Percentiles rank a stretch among this genome's conserved stretches.
Evolutionary conservation across 2,329 filamentous ascomycete species (phyloP).

Genomic region (Sclerotinia spermophila): DNA sequence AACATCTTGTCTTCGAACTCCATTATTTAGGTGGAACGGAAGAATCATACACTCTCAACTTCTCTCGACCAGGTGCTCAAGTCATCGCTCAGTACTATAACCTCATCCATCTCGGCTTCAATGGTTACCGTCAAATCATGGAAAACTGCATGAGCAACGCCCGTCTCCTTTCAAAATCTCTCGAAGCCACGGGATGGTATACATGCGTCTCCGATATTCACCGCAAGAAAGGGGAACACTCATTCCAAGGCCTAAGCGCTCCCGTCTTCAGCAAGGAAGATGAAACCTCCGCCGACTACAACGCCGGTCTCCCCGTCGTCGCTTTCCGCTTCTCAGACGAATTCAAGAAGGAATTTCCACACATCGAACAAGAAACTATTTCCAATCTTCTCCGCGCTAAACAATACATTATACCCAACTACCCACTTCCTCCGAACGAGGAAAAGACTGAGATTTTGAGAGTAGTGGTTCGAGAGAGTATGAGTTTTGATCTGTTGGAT

Average conservation of each 20-base stretch:
- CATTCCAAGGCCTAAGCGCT: conserved; percentile 33
- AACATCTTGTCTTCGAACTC: conserved; percentile 67
- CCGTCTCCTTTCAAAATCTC: conserved; percentile 56
- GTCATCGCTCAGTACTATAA: conserved; percentile 72
- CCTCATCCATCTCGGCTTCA: conserved; percentile 65
- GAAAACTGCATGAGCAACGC: conserved; percentile 65
- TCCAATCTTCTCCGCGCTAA: conserved; percentile 60
- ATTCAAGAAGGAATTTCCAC: conserved; percentile 57
- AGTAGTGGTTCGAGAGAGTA: conserved; percentile 63
- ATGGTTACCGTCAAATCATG: conserved; percentile 61
- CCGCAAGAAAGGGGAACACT: conserved; percentile 48
- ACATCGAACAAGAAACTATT: conserved; percentile 61
- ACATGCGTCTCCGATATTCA: conserved; percentile 63
- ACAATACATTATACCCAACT: conserved; percentile 71
- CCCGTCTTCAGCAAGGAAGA: conserved; percentile 42
- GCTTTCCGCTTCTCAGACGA: conserved; percentile 60
- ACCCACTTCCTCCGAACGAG: conserved; percentile 60
- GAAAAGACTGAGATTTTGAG: conserved; percentile 62
- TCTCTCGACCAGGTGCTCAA: conserved; percentile 66
- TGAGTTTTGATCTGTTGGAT: conserved; percentile 66
- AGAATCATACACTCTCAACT: conserved; percentile 68
- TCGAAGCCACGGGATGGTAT: conserved; percentile 66
- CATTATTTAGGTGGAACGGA: conserved; percentile 68
- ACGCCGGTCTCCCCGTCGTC: conserved; percentile 65
- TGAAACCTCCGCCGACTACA: conserved; percentile 57